Percentiles rank a stretch among this genome's conserved stretches.
phyloP scores from a whole-genome alignment of 768 basidiomycete species.

The Tylopilus rubrobrunneus region DNA sequence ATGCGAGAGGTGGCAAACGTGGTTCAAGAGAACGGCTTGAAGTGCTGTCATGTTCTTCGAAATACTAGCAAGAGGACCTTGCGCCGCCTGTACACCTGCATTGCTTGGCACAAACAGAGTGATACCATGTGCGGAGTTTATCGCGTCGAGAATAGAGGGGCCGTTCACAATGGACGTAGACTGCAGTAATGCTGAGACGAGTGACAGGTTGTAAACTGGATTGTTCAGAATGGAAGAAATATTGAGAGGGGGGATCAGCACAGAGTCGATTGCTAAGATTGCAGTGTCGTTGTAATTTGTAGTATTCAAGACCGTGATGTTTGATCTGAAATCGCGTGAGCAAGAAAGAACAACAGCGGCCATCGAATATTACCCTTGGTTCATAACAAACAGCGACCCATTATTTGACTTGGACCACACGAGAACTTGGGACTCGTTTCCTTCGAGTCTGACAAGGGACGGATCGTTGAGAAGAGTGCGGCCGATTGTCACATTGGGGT shows the following conservation, averaged over 20 bases:
- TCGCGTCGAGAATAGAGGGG: conserved; percentile 20
- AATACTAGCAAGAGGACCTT: conserved; percentile 31
- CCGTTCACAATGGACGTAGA: conserved; percentile 25
- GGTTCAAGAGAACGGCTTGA: conserved; percentile 49
- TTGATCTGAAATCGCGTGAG: conserved; percentile 19
- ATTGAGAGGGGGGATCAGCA: conserved; percentile 51
- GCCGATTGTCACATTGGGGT: conserved; percentile 59
- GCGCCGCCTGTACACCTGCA: conserved; percentile 40
- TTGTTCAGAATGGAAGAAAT: conserved; percentile 39
- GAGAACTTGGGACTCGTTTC: conserved; percentile 53
- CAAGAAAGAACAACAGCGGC: not conserved
- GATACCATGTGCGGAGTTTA: conserved; percentile 44
- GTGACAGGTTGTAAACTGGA: conserved; percentile 37
- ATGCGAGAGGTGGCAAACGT: conserved; percentile 38
- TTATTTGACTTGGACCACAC: conserved; percentile 39
- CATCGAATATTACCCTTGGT: conserved; percentile 39
- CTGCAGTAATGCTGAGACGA: conserved; percentile 18
- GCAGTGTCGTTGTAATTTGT: conserved; percentile 38
- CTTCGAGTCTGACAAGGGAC: conserved; percentile 51
- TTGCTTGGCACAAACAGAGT: conserved; percentile 68
- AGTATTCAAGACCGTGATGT: conserved; percentile 36
- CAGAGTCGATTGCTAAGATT: conserved; percentile 46
- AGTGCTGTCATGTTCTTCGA: conserved; percentile 46
- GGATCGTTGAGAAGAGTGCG: conserved; percentile 57
- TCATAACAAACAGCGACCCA: conserved; percentile 43